Conservation (phyloP, 2,329 filamentous ascomycete genomes). For the Alternaria longipes region DNA sequence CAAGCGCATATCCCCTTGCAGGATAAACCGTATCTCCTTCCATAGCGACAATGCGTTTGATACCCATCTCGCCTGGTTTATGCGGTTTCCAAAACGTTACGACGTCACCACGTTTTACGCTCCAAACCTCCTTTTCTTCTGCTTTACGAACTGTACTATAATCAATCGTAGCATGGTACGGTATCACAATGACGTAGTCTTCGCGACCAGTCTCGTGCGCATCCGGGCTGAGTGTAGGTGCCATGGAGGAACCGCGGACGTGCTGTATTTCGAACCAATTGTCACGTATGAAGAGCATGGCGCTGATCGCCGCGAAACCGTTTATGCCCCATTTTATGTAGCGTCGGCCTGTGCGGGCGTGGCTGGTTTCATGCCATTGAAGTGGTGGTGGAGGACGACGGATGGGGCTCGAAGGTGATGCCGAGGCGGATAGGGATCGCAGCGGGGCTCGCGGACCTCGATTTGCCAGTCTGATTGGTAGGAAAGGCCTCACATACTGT, state of each 20-base stretch:
- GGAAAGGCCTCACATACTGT: slow-evolving; percentile 5
- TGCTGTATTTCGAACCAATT: slow-evolving; percentile 49
- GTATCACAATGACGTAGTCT: slow-evolving; percentile 53
- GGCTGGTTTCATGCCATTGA: slow-evolving; percentile 14
- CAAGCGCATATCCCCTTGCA: slow-evolving; percentile 57
- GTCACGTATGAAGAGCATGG: slow-evolving; percentile 52
- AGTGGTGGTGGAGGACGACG: slow-evolving; percentile 14
- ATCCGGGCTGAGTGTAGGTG: slow-evolving; percentile 56
- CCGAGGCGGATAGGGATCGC: slow-evolving; percentile 4
- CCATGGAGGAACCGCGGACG: slow-evolving; percentile 56
- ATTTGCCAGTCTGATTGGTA: slow-evolving; percentile 1
- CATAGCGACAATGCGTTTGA: slow-evolving; percentile 86
- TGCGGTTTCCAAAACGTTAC: slow-evolving; percentile 64
- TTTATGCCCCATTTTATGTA: slow-evolving; percentile 24
- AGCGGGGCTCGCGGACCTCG: slow-evolving; percentile 9
- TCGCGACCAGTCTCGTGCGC: slow-evolving; percentile 50
- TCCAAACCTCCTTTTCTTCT: slow-evolving; percentile 2
- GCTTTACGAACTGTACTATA: not conserved
- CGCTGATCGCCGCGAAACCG: slow-evolving; percentile 24
- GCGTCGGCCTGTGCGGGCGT: slow-evolving; percentile 19
- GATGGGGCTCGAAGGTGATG: slow-evolving; percentile 6
- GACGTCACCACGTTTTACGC: slow-evolving; percentile 55
- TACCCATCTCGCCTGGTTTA: slow-evolving; percentile 72
- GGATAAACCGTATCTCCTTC: slow-evolving; percentile 77
- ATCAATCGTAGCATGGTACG: slow-evolving; percentile 9